Conservation (phyloP, 148 eudicot species). For the Chenopodium suecicum region DNA sequence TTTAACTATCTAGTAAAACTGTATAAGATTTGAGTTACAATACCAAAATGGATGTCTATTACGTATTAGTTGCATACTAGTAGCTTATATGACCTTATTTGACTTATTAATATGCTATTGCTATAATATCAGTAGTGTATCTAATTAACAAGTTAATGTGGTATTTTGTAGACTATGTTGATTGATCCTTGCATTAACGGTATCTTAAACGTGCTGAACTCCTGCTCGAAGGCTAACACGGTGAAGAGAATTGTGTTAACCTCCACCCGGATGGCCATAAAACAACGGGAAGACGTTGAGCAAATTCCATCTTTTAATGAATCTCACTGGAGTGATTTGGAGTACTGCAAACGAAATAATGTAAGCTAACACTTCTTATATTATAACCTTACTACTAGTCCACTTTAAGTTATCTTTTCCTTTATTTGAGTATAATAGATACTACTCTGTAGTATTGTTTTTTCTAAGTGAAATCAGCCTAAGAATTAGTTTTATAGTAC, state of each 20-base stretch:
- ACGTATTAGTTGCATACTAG: too few relatives aligned
- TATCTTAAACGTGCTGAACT: slow-evolving; percentile 55
- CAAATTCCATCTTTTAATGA: slow-evolving; percentile 52
- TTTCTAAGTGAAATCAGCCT: too few relatives aligned
- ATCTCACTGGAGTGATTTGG: slow-evolving; percentile 69
- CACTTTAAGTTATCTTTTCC: too few relatives aligned
- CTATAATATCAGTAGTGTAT: too few relatives aligned
- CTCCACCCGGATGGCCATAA: slow-evolving; percentile 59
- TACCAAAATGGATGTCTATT: too few relatives aligned
- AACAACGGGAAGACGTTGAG: slow-evolving; percentile 48
- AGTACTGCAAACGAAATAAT: slow-evolving; percentile 54
- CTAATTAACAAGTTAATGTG: neutral
- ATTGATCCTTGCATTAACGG: slow-evolving; percentile 57
- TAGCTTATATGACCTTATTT: too few relatives aligned
- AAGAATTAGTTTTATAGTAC: neutral
- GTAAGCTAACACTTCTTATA: slow-evolving; percentile 26
- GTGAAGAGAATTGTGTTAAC: slow-evolving; percentile 63
- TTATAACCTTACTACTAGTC: too few relatives aligned
- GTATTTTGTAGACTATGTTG: slow-evolving; percentile 2
- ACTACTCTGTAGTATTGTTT: too few relatives aligned
- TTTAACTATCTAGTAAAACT: too few relatives aligned
- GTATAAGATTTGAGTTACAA: too few relatives aligned
- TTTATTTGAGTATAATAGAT: too few relatives aligned
- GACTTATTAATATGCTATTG: too few relatives aligned
- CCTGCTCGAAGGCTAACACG: slow-evolving; percentile 51